Base-by-base conservation (phyloP, 1,284 basidiomycete genomes). In the Cryptococcus neoformans region DNA sequence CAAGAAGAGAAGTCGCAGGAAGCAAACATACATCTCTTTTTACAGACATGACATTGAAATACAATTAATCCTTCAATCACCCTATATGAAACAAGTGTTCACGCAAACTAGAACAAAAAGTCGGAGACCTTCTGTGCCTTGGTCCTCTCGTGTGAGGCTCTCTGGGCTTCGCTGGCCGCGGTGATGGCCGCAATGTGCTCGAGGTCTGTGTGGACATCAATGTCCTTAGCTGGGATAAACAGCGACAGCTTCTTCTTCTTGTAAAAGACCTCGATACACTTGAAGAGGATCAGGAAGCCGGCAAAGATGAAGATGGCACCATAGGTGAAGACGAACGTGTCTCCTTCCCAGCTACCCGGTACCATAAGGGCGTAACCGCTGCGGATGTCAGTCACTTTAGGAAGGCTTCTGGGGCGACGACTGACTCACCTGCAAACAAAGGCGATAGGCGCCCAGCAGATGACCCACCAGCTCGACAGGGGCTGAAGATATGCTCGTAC, bases 231-330 rank as follows among this genome's bases (percentile, higher is more conserved):
- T 4, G 62, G 59, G 41, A 61, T 58, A 14, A 21, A 49, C 3
- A 58, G 42, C 5, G 14, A 10, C 41, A 49, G 56, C 2, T 65
- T 55, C 16, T 62, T 55, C 53, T 64, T 63, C 39, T 63, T 36
- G 41, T 62, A 8, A 5, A 44, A 48, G 16, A 60, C 52, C 51
- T 60, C 66, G 37, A 54, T 35, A n/a, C n/a, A n/a, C 56, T 72
- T 72, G 53, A 66, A 65, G 17, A 59, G 63, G 53, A 74, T 44
- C 45, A 61, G 58, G 48, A 74, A 65, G 48, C 60, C 67, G 14
- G 60, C 41, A 44, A 73, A 70, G 55, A 74, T 64, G 56, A 71
- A 73, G 44, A 67, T 55, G 46, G 64, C 63, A 4, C 66, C 69
- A 53, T 73, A 70, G 38, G 63, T 50, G 56, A 70, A 68, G 54